These are phyloP conservation scores for Hymenotorrendiella dingleyae DNA, from an alignment of 2,329 filamentous ascomycete genomes.

Conservation along the genomic window DNA sequence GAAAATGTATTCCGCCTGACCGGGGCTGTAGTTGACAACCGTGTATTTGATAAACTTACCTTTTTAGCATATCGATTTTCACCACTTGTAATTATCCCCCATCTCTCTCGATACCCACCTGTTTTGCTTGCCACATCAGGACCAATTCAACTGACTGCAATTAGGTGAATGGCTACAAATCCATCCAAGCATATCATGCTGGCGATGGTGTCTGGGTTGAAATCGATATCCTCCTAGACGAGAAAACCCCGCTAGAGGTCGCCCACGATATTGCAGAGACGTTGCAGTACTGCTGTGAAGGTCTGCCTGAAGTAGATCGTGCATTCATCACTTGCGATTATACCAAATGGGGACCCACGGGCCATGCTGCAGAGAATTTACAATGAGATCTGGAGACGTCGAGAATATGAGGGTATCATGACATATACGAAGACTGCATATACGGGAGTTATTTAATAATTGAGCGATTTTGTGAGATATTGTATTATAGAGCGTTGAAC, in stretches of 20 bases:
- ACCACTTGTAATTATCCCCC: too few relatives aligned
- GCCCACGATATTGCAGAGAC: constrained; percentile 55
- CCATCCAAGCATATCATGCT: constrained; percentile 49
- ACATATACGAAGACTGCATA: too few relatives aligned
- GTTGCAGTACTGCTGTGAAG: constrained; percentile 53
- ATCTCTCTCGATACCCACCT: too few relatives aligned
- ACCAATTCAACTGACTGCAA: too few relatives aligned
- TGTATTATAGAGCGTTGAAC: too few relatives aligned
- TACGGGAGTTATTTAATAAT: too few relatives aligned
- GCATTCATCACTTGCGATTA: constrained; percentile 34
- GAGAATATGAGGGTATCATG: too few relatives aligned
- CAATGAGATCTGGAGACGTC: too few relatives aligned
- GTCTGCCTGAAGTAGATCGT: constrained; percentile 32
- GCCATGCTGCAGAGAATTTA: too few relatives aligned
- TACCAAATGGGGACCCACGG: constrained; percentile 19
- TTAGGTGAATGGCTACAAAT: constrained; percentile 45
- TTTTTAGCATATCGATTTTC: constrained; percentile 50
- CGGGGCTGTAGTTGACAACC: constrained; percentile 45
- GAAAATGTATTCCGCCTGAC: constrained; percentile 51
- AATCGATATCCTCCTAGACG: constrained; percentile 49
- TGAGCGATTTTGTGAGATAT: too few relatives aligned
- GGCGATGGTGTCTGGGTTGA: constrained; percentile 57
- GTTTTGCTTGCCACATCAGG: too few relatives aligned
- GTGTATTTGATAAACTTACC: constrained; percentile 46
- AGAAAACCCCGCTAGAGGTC: constrained; percentile 41